Evolutionary conservation across 1,139 yeast species (phyloP).

Genomic region (Kazachstania sp.): DNA sequence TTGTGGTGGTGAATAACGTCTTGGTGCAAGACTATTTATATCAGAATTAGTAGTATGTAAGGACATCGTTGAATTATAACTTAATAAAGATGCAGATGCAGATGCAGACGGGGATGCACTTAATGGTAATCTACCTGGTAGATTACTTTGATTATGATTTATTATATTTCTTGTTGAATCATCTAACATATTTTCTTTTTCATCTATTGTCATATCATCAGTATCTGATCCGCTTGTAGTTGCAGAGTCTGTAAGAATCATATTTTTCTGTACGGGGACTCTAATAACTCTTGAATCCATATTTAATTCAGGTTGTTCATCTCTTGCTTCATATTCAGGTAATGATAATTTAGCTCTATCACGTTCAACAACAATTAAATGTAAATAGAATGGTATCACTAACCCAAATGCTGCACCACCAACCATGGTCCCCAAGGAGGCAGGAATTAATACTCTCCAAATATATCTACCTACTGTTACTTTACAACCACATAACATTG

Average conservation of each 20-base stretch:
- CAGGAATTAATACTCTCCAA: conserved; percentile 66
- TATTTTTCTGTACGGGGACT: conserved; percentile 18
- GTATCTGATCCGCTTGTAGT: conserved; percentile 3
- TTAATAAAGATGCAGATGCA: neutral
- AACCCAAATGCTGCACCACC: conserved; percentile 62
- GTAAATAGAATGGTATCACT: conserved; percentile 60
- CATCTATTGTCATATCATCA: neutral
- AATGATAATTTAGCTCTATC: conserved; percentile 52
- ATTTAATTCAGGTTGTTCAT: conserved; percentile 70
- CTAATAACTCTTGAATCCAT: conserved; percentile 71
- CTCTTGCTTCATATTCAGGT: conserved; percentile 61
- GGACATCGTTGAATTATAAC: neutral
- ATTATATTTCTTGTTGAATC: neutral
- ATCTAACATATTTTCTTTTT: conserved; percentile 3
- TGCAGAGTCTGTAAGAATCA: neutral
- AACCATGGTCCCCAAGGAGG: conserved; percentile 57
- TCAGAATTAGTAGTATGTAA: neutral
- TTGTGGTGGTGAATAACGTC: conserved; percentile 1
- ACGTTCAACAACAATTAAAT: conserved; percentile 57
- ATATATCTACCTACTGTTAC: conserved; percentile 54
- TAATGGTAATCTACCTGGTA: neutral
- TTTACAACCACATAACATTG: conserved; percentile 56
- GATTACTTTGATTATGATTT: neutral
- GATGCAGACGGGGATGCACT: neutral
- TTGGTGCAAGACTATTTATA: neutral